A percentile compares a stretch with the other conserved stretches of the same genome.
Conservation (phyloP, 768 basidiomycete species). For the Pseudohyphozyma bogoriensis region DNA sequence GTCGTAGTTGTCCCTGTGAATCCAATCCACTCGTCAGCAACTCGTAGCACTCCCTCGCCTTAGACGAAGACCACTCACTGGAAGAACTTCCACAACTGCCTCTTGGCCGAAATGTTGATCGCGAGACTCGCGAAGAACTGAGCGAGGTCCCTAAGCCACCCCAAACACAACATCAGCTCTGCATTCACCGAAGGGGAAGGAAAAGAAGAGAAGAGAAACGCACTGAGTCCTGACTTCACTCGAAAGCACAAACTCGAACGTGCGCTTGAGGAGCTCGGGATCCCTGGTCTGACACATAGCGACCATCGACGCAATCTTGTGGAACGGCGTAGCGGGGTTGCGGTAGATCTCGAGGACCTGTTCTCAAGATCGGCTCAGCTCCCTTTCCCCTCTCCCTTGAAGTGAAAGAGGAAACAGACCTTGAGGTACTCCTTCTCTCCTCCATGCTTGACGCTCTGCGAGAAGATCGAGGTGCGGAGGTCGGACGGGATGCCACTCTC, state of each 20-base stretch:
- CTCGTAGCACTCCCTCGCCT: neutral
- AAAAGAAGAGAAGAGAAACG: too few relatives aligned
- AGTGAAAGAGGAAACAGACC: neutral
- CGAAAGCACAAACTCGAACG: slow-evolving; percentile 41
- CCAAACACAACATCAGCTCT: too few relatives aligned
- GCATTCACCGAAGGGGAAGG: too few relatives aligned
- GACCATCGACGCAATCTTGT: slow-evolving; percentile 53
- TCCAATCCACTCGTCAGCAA: too few relatives aligned
- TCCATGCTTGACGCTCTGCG: slow-evolving; percentile 61
- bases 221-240: slow-evolving; percentile 45
- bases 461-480: slow-evolving; percentile 44
- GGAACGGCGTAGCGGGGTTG: slow-evolving; percentile 62
- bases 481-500: slow-evolving; percentile 71
- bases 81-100: slow-evolving; percentile 13
- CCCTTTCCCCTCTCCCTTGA: too few relatives aligned
- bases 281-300: slow-evolving; percentile 58
- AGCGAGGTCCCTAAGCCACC: neutral
- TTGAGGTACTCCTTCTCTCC: slow-evolving; percentile 66
- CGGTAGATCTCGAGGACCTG: slow-evolving; percentile 51
- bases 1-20: slow-evolving; percentile 3
- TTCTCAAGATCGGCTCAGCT: too few relatives aligned
- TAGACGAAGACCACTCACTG: slow-evolving; percentile 10
- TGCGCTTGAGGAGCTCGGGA: slow-evolving; percentile 44
- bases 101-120: slow-evolving; percentile 7
- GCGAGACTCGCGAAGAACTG: slow-evolving; percentile 9